Conservation (phyloP, 1,284 basidiomycete species). For the Trametes polyzona region DNA sequence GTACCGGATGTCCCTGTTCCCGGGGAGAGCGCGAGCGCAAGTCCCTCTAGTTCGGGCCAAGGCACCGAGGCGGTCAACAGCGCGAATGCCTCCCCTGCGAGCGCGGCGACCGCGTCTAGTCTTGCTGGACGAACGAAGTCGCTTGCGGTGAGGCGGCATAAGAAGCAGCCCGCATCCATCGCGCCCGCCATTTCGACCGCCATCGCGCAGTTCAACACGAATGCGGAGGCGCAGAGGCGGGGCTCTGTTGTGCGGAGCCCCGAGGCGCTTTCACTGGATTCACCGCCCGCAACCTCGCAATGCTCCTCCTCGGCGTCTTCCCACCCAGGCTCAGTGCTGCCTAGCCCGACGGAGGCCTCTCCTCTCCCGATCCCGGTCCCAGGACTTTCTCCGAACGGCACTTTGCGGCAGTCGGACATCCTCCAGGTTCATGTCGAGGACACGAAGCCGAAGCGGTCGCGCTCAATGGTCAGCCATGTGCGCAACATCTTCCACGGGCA, state of each 20-base stretch:
- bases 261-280: slow-evolving; percentile 34
- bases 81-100: too few species aligned
- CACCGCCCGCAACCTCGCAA: slow-evolving; percentile 52
- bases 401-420: slow-evolving; percentile 35
- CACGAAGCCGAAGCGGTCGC: slow-evolving; percentile 46
- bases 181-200: slow-evolving; percentile 27
- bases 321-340: slow-evolving; percentile 38
- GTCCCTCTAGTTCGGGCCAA: not conserved
- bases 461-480: slow-evolving; percentile 54
- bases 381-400: slow-evolving; percentile 28
- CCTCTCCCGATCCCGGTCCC: slow-evolving; percentile 32
- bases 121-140: slow-evolving; percentile 36
- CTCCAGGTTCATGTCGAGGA: slow-evolving; percentile 28
- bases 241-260: slow-evolving; percentile 24
- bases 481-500: slow-evolving; percentile 46
- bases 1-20: slow-evolving; percentile 18
- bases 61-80: not conserved
- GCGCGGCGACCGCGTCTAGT: not conserved
- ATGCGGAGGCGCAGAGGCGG: slow-evolving; percentile 22
- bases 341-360: slow-evolving; percentile 40
- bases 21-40: slow-evolving; percentile 6
- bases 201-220: slow-evolving; percentile 24
- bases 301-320: slow-evolving; percentile 47
- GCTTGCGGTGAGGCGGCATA: slow-evolving; percentile 42
- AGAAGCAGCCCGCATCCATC: slow-evolving; percentile 49